Percentiles rank a stretch among this genome's conserved stretches.
Evolutionary conservation across 176 grass and related monocot genomes (phyloP).

Genomic region (Poa annua): DNA sequence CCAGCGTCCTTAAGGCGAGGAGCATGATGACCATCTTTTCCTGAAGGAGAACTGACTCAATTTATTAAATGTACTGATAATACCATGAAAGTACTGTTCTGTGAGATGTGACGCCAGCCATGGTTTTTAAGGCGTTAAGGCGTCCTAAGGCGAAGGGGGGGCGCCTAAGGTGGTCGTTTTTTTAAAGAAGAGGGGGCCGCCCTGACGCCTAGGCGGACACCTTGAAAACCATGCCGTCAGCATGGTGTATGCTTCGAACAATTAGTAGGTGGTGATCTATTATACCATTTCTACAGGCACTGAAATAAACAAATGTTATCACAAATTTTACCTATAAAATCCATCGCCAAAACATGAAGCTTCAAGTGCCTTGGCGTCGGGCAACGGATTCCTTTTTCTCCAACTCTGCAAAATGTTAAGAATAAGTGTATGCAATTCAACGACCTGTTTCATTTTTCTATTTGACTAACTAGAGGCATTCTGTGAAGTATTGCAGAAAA

Average conservation of each 20-base stretch:
- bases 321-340: conserved; percentile 82
- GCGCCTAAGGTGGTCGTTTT: too few relatives aligned
- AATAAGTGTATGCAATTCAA: conserved; percentile 21
- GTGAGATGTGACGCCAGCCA: conserved; percentile 2
- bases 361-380: conserved; percentile 69
- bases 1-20: conserved; percentile 91
- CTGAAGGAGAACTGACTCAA: conserved; percentile 52
- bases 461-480: neutral
- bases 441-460: neutral
- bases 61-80: conserved; percentile 25
- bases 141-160: too few relatives aligned
- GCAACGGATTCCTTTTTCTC: conserved; percentile 81
- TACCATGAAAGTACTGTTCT: conserved; percentile 17
- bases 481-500: neutral
- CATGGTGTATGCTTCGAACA: conserved; percentile 8
- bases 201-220: too few relatives aligned
- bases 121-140: too few relatives aligned
- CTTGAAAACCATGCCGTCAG: too few relatives aligned
- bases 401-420: conserved; percentile 61
- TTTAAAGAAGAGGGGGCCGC: too few relatives aligned
- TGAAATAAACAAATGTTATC: conserved; percentile 2
- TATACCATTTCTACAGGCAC: neutral
- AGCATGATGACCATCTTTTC: conserved; percentile 78
- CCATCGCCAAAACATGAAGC: conserved; percentile 97
- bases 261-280: neutral